phyloP scores from a whole-genome alignment of 768 basidiomycete species.

The Mycena galopus region DNA sequence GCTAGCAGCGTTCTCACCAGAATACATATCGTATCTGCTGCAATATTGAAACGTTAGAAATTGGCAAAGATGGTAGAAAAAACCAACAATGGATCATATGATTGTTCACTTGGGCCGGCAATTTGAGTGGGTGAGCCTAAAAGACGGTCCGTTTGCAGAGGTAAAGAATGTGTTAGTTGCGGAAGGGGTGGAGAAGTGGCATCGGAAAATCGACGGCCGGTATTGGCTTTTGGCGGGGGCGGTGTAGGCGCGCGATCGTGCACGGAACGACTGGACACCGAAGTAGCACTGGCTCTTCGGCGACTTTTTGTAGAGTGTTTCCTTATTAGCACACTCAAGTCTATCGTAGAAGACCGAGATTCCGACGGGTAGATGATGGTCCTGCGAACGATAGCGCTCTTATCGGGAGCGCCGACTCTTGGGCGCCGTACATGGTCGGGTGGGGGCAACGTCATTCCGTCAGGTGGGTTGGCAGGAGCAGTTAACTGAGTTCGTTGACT shows the following conservation, averaged over 20 bases:
- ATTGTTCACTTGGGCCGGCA: slow-evolving; percentile 67
- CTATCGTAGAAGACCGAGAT: slow-evolving; percentile 65
- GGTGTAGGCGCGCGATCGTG: slow-evolving; percentile 89
- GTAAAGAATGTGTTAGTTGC: slow-evolving; percentile 66
- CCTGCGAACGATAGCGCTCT: slow-evolving; percentile 74
- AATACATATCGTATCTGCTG: slow-evolving; percentile 84
- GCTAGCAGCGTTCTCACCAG: slow-evolving; percentile 63
- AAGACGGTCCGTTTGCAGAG: slow-evolving; percentile 56
- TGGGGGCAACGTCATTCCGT: slow-evolving; percentile 12
- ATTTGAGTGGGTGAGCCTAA: slow-evolving; percentile 54
- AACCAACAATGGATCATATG: slow-evolving; percentile 85
- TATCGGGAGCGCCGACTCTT: slow-evolving; percentile 54
- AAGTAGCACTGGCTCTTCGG: slow-evolving; percentile 71
- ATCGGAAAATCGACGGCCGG: slow-evolving; percentile 75
- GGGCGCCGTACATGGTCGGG: slow-evolving; percentile 56
- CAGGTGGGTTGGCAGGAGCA: slow-evolving; percentile 37
- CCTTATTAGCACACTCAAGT: slow-evolving; percentile 66
- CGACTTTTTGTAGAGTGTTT: slow-evolving; percentile 68
- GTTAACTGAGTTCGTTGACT: slow-evolving; percentile 27
- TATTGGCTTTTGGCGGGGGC: slow-evolving; percentile 77
- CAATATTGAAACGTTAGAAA: slow-evolving; percentile 40
- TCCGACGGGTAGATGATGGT: slow-evolving; percentile 87
- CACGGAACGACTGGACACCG: slow-evolving; percentile 77
- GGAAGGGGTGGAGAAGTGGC: slow-evolving; percentile 77
- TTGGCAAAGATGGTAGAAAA: slow-evolving; percentile 21